Evolutionary conservation across 352 stramenopile genomes (phyloP).

Genomic region (Vaucheria bursata): DNA sequence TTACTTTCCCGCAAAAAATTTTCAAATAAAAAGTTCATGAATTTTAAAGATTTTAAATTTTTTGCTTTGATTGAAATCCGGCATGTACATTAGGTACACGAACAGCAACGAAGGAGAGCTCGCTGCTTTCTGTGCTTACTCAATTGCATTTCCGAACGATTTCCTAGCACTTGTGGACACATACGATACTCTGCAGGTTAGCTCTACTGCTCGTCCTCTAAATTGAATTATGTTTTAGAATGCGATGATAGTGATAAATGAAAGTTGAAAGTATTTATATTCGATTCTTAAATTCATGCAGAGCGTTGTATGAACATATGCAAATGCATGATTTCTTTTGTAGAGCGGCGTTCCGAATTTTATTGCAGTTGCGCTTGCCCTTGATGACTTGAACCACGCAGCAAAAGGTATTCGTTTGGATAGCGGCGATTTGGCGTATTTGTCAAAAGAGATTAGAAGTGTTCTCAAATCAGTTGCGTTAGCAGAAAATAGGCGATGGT

Average conservation of each 20-base stretch:
- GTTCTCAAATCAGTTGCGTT: constrained; percentile 28
- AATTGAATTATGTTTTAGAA: too few species aligned
- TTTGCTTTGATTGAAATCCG: too few species aligned
- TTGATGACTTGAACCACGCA: constrained; percentile 71
- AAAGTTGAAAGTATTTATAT: too few species aligned
- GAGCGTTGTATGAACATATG: too few species aligned
- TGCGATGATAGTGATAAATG: too few species aligned
- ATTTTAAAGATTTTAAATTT: too few species aligned
- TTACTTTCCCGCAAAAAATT: too few species aligned
- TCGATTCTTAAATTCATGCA: too few species aligned
- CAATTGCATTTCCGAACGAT: constrained; percentile 83
- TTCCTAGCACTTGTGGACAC: constrained; percentile 98
- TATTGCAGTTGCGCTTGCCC: constrained; percentile 80
- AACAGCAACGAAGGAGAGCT: constrained; percentile 81
- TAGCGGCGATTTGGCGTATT: constrained; percentile 91
- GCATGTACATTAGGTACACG: too few species aligned
- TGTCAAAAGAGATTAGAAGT: constrained; percentile 58
- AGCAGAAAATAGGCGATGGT: constrained; percentile 45
- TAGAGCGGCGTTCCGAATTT: constrained; percentile 94
- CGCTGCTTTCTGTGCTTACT: constrained; percentile 95
- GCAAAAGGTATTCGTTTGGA: constrained; percentile 90
- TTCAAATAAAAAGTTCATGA: too few species aligned
- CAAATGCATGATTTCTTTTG: too few species aligned
- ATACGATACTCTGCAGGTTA: constrained; percentile 81
- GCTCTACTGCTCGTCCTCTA: too few species aligned